phyloP scores from a whole-genome alignment of 2,329 filamentous ascomycete genomes.

The Claviceps africana region DNA sequence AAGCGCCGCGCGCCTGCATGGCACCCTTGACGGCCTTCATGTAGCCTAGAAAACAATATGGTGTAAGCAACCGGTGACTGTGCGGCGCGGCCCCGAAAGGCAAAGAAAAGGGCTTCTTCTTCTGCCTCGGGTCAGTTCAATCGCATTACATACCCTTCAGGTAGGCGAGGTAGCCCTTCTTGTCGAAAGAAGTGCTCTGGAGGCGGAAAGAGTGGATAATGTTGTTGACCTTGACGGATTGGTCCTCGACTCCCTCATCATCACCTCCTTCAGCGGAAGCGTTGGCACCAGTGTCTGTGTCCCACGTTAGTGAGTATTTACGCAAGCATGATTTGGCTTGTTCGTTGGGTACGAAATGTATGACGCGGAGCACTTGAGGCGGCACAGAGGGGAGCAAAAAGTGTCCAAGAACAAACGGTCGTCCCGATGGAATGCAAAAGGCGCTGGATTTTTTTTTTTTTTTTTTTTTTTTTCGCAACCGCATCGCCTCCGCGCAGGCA shows the following conservation, averaged over 20 bases:
- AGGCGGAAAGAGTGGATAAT: conserved; percentile 87
- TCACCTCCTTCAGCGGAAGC: conserved; percentile 87
- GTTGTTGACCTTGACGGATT: conserved; percentile 68
- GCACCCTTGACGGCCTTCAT: conserved; percentile 74
- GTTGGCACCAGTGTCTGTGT: conserved; percentile 77
- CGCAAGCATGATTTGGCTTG: neutral
- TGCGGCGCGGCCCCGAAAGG: too few relatives aligned
- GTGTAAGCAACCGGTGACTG: neutral
- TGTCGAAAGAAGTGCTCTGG: conserved; percentile 64
- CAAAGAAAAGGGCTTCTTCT: too few relatives aligned
- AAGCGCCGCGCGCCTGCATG: conserved; percentile 48
- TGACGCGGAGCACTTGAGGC: neutral
- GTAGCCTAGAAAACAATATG: conserved; percentile 45
- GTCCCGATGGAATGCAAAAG: too few relatives aligned
- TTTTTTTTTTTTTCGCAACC: too few relatives aligned
- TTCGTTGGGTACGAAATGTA: neutral
- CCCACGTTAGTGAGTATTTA: neutral
- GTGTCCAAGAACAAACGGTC: neutral
- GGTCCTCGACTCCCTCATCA: conserved; percentile 64
- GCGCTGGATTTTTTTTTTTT: too few relatives aligned
- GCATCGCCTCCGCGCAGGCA: too few relatives aligned
- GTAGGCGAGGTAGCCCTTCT: conserved; percentile 71
- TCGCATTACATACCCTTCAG: conserved; percentile 56
- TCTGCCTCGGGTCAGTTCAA: too few relatives aligned
- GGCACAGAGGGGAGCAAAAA: neutral